Conservation (phyloP, 2,329 filamentous ascomycete species). For the Diaporthe eres region DNA sequence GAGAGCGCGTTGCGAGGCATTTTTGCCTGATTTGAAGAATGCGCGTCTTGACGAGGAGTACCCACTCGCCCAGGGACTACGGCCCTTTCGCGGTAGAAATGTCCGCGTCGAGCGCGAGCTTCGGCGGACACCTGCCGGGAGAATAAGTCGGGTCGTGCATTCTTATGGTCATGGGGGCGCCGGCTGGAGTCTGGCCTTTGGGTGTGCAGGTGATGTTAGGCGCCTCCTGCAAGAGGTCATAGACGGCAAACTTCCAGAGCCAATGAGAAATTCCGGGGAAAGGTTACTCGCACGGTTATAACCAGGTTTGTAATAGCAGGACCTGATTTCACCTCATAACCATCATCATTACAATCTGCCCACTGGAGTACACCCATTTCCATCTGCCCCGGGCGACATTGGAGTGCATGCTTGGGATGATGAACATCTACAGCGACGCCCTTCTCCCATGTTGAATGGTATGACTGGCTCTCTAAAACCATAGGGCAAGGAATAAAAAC, state of each 20-base stretch:
- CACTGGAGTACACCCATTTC: too few species aligned
- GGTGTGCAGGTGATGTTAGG: constrained; percentile 5
- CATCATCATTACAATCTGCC: too few species aligned
- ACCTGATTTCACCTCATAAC: neutral
- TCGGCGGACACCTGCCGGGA: neutral
- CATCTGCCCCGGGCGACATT: too few species aligned
- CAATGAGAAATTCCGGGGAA: neutral
- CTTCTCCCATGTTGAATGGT: too few species aligned
- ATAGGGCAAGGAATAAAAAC: too few species aligned
- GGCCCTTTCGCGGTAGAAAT: constrained; percentile 13
- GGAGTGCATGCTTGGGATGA: too few species aligned
- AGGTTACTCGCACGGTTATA: neutral
- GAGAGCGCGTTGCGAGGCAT: constrained; percentile 12
- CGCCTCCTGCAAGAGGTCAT: neutral
- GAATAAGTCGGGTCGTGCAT: constrained; percentile 4
- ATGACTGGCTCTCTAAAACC: too few species aligned
- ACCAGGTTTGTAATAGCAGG: too few species aligned
- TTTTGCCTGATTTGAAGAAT: constrained; percentile 1
- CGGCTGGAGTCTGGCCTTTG: constrained; percentile 5
- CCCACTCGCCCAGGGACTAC: constrained; percentile 15
- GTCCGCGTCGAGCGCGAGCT: constrained; percentile 20
- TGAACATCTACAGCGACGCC: too few species aligned
- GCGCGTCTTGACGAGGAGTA: constrained; percentile 15
- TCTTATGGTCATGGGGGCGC: constrained; percentile 15
- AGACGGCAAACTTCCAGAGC: neutral